Evolutionary conservation across 306 rosid genomes (phyloP).

Genomic region (Cicer chorassanicum): DNA sequence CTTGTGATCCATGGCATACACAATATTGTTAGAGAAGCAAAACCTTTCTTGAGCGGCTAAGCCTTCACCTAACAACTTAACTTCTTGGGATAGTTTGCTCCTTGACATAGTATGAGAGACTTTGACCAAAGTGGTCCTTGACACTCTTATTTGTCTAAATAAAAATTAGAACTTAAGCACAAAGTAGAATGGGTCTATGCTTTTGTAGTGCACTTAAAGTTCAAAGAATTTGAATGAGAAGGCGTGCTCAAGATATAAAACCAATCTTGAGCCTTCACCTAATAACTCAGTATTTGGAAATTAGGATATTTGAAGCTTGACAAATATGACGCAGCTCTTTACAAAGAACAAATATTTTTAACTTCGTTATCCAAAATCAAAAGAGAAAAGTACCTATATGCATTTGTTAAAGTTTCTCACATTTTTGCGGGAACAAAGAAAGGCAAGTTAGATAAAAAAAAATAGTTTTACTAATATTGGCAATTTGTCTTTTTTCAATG

Average conservation of each 20-base stretch:
- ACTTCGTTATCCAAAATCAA: background rate
- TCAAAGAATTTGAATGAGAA: background rate
- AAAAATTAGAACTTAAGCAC: background rate
- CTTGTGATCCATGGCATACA: slow-evolving; percentile 6
- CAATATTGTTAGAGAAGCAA: background rate
- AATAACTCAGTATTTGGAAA: slow-evolving; percentile 5
- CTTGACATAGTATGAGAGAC: background rate
- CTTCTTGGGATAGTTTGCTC: background rate
- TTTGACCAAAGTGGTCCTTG: background rate
- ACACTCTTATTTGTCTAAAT: background rate
- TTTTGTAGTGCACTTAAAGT: background rate
- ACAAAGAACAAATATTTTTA: slow-evolving; percentile 11
- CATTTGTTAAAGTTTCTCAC: background rate
- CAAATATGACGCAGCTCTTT: slow-evolving; percentile 5
- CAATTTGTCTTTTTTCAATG: slow-evolving; percentile 36
- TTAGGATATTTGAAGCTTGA: slow-evolving; percentile 17
- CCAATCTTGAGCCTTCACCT: slow-evolving; percentile 6
- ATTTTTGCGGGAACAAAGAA: slow-evolving; percentile 16
- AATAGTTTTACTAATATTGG: slow-evolving; percentile 33
- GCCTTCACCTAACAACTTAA: background rate
- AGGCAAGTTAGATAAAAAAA: slow-evolving; percentile 1
- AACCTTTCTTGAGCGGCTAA: background rate
- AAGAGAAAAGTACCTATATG: slow-evolving; percentile 10
- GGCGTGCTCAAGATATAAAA: background rate
- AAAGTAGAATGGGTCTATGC: background rate